Conservation (phyloP, 1,284 basidiomycete species). For the Omphalotus olearius region DNA sequence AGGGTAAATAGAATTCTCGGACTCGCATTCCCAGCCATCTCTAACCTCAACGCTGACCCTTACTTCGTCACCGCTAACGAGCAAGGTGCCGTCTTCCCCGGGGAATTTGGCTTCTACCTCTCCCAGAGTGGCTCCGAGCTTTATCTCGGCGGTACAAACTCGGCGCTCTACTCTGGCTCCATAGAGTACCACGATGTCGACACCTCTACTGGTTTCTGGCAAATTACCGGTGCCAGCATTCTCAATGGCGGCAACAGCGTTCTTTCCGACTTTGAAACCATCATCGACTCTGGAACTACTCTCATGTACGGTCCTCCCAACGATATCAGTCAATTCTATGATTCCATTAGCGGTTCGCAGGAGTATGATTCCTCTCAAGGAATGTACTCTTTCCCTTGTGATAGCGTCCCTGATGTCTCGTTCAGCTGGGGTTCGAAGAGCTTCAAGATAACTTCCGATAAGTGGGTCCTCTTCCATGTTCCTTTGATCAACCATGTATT, state of each 20-base stretch:
- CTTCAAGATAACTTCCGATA: slow-evolving; percentile 17
- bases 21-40: slow-evolving; percentile 15
- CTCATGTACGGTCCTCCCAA: slow-evolving; percentile 13
- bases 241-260: not conserved
- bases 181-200: slow-evolving; percentile 12
- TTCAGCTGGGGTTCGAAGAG: slow-evolving; percentile 23
- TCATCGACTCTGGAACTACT: slow-evolving; percentile 14
- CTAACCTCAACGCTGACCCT: slow-evolving; percentile 12
- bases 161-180: slow-evolving; percentile 6
- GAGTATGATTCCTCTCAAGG: slow-evolving; percentile 15
- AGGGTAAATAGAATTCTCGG: slow-evolving; percentile 11
- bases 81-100: slow-evolving; percentile 3
- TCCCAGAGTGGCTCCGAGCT: slow-evolving; percentile 14
- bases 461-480: slow-evolving; percentile 4
- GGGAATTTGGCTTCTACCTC: slow-evolving; percentile 15
- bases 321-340: slow-evolving; percentile 5
- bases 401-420: slow-evolving; percentile 17
- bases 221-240: slow-evolving; percentile 6
- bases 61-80: slow-evolving; percentile 14
- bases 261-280: slow-evolving; percentile 9
- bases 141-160: slow-evolving; percentile 16
- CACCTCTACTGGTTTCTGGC: slow-evolving; percentile 12
- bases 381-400: slow-evolving; percentile 28
- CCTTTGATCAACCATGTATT: not conserved
- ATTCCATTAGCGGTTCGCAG: not conserved